Evolutionary conservation across 129 eudicot genomes (phyloP).

Genomic region (Pittosporum tobira): DNA sequence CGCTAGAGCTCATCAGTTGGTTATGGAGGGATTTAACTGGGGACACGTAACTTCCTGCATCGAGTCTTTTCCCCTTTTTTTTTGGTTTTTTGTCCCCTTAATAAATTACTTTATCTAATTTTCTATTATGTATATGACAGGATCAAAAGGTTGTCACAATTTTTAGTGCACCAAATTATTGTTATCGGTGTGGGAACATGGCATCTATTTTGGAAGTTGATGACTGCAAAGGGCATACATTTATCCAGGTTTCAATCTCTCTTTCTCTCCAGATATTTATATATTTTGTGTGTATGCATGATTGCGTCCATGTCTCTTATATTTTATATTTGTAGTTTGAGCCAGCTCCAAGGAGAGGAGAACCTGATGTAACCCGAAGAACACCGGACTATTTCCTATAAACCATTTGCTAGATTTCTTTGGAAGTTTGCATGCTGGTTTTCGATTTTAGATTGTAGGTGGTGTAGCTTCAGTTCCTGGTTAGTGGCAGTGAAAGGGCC

Average conservation of each 20-base stretch:
- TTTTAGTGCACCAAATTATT: constrained; percentile 92
- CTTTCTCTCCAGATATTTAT: neutral
- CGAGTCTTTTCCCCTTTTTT: constrained; percentile 4
- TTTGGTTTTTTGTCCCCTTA: neutral
- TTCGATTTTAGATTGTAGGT: constrained; percentile 10
- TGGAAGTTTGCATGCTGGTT: constrained; percentile 7
- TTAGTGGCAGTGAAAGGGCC: constrained; percentile 13
- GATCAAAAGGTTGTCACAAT: constrained; percentile 94
- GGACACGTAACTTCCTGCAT: constrained; percentile 46
- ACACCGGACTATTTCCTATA: constrained; percentile 80
- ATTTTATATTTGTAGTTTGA: constrained; percentile 53
- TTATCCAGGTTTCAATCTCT: constrained; percentile 56
- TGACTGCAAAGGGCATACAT: constrained; percentile 84
- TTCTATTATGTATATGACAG: constrained; percentile 28
- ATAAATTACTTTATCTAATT: constrained; percentile 1
- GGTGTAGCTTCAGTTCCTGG: constrained; percentile 13
- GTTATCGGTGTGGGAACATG: constrained; percentile 97
- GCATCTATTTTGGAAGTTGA: constrained; percentile 95
- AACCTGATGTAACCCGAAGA: constrained; percentile 86
- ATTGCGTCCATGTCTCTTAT: neutral
- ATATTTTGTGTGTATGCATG: no score
- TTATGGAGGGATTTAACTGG: constrained; percentile 98
- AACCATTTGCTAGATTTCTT: constrained; percentile 10
- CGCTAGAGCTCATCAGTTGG: constrained; percentile 95
- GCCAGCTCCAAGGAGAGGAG: constrained; percentile 91